Evolutionary conservation across 345 rosid species (phyloP).

Genomic region (Corchorus capsularis): DNA sequence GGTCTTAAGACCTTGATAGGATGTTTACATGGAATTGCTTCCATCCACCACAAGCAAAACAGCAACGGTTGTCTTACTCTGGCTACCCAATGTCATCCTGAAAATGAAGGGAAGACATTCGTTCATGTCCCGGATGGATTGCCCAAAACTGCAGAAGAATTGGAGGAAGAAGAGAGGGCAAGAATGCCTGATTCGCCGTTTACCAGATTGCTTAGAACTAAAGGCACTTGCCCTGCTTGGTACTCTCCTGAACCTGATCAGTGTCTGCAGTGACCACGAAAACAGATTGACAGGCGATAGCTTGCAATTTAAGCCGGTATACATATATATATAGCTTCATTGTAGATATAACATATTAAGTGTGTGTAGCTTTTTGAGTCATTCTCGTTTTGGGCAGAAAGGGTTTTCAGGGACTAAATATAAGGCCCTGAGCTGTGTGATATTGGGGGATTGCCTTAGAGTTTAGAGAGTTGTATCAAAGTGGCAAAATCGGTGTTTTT

Average conservation of each 20-base stretch:
- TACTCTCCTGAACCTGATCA: slow-evolving; percentile 75
- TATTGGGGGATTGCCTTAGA: not conserved
- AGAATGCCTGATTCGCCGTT: slow-evolving; percentile 79
- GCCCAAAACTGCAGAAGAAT: slow-evolving; percentile 68
- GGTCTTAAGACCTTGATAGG: slow-evolving; percentile 72
- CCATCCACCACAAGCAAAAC: slow-evolving; percentile 43
- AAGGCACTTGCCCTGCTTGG: slow-evolving; percentile 74
- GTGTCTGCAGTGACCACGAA: slow-evolving; percentile 43
- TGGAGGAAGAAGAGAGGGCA: slow-evolving; percentile 78
- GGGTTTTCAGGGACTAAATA: not conserved
- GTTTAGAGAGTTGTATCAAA: not conserved
- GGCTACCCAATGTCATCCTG: slow-evolving; percentile 25
- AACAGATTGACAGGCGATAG: slow-evolving; percentile 45
- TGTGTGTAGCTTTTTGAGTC: not conserved
- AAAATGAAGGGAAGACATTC: slow-evolving; percentile 27
- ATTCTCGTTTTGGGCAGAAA: not conserved
- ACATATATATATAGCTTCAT: slow-evolving; percentile 2
- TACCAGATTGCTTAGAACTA: slow-evolving; percentile 69
- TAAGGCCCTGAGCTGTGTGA: not conserved
- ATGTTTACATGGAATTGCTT: slow-evolving; percentile 60
- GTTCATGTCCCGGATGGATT: slow-evolving; percentile 77
- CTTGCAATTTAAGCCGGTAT: not conserved
- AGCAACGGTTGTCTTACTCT: slow-evolving; percentile 19
- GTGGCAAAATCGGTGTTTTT: not conserved
- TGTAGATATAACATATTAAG: slow-evolving; percentile 6